Conservation (phyloP, 148 eudicot species). For the Cornus controversa region DNA sequence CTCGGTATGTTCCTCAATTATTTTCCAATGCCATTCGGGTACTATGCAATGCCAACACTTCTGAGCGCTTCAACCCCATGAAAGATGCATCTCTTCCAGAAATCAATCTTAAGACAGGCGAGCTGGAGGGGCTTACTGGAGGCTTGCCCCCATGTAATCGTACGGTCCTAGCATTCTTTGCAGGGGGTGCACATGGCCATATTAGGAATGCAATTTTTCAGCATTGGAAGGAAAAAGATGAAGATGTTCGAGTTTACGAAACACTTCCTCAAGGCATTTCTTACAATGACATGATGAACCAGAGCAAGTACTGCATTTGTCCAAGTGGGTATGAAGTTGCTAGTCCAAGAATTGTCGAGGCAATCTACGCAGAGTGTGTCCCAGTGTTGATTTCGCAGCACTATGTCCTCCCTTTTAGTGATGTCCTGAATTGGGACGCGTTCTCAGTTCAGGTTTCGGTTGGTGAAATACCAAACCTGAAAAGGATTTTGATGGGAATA, state of each 20-base stretch:
- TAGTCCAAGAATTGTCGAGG: constrained; percentile 82
- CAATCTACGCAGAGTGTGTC: constrained; percentile 76
- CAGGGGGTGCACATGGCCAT: constrained; percentile 61
- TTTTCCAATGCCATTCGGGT: constrained; percentile 68
- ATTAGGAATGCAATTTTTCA: constrained; percentile 50
- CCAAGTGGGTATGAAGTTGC: constrained; percentile 94
- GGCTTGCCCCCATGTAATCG: constrained; percentile 43
- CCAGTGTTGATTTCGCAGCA: constrained; percentile 71
- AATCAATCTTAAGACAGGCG: constrained; percentile 55
- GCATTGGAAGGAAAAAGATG: constrained; percentile 63
- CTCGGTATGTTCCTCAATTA: constrained; percentile 56
- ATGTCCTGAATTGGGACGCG: constrained; percentile 71
- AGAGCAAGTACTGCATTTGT: constrained; percentile 67
- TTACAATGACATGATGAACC: constrained; percentile 62
- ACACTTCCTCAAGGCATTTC: constrained; percentile 40
- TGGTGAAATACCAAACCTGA: constrained; percentile 53
- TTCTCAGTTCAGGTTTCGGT: constrained; percentile 62
- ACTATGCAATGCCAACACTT: constrained; percentile 82
- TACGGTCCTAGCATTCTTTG: constrained; percentile 64
- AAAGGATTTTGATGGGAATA: constrained; percentile 53
- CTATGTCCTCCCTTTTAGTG: constrained; percentile 76
- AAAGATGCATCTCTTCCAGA: constrained; percentile 79
- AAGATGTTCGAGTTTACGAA: constrained; percentile 47
- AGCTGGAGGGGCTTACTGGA: constrained; percentile 21
- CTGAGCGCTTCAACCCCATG: constrained; percentile 75